A percentile compares a stretch with the other conserved stretches of the same genome.
phyloP scores from a whole-genome alignment of 345 rosid species.

The Firmiana major region DNA sequence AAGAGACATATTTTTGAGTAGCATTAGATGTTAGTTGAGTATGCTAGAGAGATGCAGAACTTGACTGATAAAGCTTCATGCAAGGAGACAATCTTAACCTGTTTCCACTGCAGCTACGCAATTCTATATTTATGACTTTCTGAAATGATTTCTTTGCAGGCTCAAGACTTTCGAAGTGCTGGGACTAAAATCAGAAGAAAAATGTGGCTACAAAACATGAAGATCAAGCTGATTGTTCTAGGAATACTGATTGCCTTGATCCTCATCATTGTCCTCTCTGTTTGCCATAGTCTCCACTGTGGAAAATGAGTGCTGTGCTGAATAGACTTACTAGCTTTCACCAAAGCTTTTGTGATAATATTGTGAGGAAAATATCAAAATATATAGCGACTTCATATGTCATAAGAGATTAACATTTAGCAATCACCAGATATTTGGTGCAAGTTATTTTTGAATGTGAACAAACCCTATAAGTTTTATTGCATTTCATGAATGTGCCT shows the following conservation, averaged over 20 bases:
- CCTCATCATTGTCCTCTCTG: conserved; percentile 62
- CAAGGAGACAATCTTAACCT: background rate
- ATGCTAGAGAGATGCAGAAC: background rate
- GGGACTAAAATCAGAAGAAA: conserved; percentile 87
- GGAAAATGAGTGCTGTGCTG: conserved; percentile 20
- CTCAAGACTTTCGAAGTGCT: conserved; percentile 83
- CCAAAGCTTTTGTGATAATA: conserved; percentile 14
- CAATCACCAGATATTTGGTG: conserved; percentile 18
- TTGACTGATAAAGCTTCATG: background rate
- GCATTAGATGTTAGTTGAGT: background rate
- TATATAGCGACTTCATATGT: conserved; percentile 21
- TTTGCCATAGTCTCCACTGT: conserved; percentile 80
- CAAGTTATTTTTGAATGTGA: conserved; percentile 18
- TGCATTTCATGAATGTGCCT: conserved; percentile 5
- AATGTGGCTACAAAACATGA: conserved; percentile 95
- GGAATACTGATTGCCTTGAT: conserved; percentile 69
- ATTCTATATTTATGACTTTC: background rate
- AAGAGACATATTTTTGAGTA: background rate
- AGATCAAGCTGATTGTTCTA: conserved; percentile 80
- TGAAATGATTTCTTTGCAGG: conserved; percentile 37
- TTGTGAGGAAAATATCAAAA: conserved; percentile 11
- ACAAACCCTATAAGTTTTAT: conserved; percentile 7
- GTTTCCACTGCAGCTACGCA: background rate
- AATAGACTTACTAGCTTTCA: background rate
- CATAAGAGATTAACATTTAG: conserved; percentile 9